These are phyloP conservation scores for Perkinsus chesapeaki DNA, from an alignment of 169 alveolate species.

Conservation along the genomic window DNA sequence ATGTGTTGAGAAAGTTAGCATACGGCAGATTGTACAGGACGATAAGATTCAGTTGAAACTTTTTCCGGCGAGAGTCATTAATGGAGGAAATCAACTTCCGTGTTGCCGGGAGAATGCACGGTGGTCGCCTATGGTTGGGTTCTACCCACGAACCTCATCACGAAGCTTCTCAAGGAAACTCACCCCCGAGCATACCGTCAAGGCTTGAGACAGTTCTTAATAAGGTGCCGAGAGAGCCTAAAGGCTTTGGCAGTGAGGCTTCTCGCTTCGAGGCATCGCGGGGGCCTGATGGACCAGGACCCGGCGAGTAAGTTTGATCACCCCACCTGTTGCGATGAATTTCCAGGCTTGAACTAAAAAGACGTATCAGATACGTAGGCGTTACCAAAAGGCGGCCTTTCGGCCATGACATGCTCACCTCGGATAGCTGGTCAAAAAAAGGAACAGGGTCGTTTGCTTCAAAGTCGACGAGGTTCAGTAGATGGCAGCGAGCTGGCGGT, in stretches of 20 bases:
- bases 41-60: not conserved
- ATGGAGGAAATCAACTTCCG: not conserved
- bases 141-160: not conserved
- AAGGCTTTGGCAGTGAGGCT: not conserved
- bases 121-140: not conserved
- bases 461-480: not conserved
- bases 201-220: not conserved
- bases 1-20: too few species aligned
- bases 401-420: not conserved
- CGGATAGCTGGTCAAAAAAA: not conserved
- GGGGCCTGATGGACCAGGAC: not conserved
- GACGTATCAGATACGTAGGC: not conserved
- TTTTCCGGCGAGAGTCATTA: not conserved
- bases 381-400: not conserved
- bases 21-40: not conserved
- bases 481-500: not conserved
- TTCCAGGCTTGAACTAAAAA: too few species aligned
- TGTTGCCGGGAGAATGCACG: not conserved
- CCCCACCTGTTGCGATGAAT: not conserved
- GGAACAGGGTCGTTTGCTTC: not conserved
- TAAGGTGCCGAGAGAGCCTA: not conserved
- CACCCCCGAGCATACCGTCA: not conserved
- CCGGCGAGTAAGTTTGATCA: not conserved
- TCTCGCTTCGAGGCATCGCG: not conserved
- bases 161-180: not conserved